These are phyloP conservation scores for Halophytophthora polymorphica DNA, from an alignment of 352 stramenopile genomes.

Conservation along the genomic window DNA sequence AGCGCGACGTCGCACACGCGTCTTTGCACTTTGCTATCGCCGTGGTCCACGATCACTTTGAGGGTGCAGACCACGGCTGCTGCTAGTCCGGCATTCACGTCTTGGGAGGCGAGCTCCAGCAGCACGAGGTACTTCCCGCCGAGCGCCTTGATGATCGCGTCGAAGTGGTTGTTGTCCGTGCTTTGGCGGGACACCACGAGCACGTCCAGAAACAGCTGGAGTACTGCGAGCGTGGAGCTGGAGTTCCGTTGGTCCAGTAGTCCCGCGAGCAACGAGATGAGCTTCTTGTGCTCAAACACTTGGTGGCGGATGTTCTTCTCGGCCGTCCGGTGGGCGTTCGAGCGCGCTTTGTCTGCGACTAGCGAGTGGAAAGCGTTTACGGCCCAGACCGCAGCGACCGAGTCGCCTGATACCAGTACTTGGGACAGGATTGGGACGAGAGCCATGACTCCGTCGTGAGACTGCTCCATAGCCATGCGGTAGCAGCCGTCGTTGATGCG, in stretches of 20 bases:
- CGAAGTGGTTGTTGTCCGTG: constrained; percentile 79
- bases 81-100: constrained; percentile 49
- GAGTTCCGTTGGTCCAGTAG: constrained; percentile 48
- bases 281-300: constrained; percentile 63
- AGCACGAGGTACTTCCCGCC: constrained; percentile 45
- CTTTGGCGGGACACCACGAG: constrained; percentile 51
- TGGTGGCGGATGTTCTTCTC: constrained; percentile 59
- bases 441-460: constrained; percentile 36
- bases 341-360: constrained; percentile 42
- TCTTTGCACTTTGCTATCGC: constrained; percentile 50
- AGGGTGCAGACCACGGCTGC: constrained; percentile 58
- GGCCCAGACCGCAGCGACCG: constrained; percentile 54
- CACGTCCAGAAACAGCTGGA: constrained; percentile 67
- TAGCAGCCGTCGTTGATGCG: constrained; percentile 74
- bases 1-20: constrained; percentile 74
- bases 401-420: constrained; percentile 46
- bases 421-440: constrained; percentile 42
- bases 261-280: constrained; percentile 52
- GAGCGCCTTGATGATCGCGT: constrained; percentile 64
- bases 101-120: constrained; percentile 46
- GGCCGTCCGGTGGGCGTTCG: constrained; percentile 31
- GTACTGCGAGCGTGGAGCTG: constrained; percentile 47
- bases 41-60: constrained; percentile 70
- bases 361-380: constrained; percentile 66
- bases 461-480: constrained; percentile 48